Conservation (phyloP, 257 asterid genomes). For the Solanum habrochaites region DNA sequence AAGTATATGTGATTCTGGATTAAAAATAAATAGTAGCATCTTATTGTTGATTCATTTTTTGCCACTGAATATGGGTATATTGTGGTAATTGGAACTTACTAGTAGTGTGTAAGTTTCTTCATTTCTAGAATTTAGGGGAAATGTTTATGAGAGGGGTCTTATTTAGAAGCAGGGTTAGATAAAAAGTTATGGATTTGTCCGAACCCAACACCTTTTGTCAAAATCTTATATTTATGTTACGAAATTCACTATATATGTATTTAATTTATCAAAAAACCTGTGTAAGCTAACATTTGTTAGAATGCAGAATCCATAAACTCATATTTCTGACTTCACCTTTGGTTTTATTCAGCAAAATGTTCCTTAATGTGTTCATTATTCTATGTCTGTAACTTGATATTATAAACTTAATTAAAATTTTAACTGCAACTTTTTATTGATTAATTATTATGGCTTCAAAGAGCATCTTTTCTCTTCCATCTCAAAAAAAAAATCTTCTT, state of each 20-base stretch:
- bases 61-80: background rate
- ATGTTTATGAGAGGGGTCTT: background rate
- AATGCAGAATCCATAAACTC: background rate
- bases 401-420: conserved; percentile 20
- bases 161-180: background rate
- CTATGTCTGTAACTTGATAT: background rate
- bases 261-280: background rate
- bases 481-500: no score
- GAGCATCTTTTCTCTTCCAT: no score
- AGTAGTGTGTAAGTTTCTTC: background rate
- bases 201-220: background rate
- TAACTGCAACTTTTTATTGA: no score
- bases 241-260: background rate
- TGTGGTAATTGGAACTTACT: background rate
- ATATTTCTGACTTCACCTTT: background rate
- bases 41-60: background rate
- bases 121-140: background rate
- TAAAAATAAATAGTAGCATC: background rate
- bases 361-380: background rate
- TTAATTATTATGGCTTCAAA: no score
- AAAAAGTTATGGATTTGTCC: background rate
- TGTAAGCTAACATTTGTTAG: background rate
- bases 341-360: background rate
- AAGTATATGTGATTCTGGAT: background rate
- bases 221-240: background rate